Evolutionary conservation across 176 grass and related monocot species (phyloP).

Genomic region (bread wheat (Triticum aestivum)): IWGSC_CS_RefSeq_v2.1 NC_057797.1:62531130-62531629

Average conservation of each 20-base stretch:
- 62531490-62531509: conserved; percentile 84
- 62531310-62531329: not conserved
- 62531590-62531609: conserved; percentile 87
- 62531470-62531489: conserved; percentile 26
- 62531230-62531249: conserved; percentile 87
- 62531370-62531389: conserved; percentile 5
- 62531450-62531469: conserved; percentile 22
- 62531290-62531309: conserved; percentile 57
- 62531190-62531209: conserved; percentile 87
- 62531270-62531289: conserved; percentile 96
- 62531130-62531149: conserved; percentile 71
- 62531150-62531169: conserved; percentile 86
- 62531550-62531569: conserved; percentile 24
- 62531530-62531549: conserved; percentile 30
- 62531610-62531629: conserved; percentile 96
- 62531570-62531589: conserved; percentile 58
- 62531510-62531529: conserved; percentile 80
- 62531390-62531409: conserved; percentile 3
- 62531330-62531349: not conserved
- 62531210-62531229: conserved; percentile 96
- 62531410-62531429: conserved; percentile 11
- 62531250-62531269: conserved; percentile 66
- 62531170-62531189: conserved; percentile 63
- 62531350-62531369: conserved; percentile 12
- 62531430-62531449: conserved; percentile 23